phyloP scores from a whole-genome alignment of 345 rosid species.

The Euphorbia peplus region DNA sequence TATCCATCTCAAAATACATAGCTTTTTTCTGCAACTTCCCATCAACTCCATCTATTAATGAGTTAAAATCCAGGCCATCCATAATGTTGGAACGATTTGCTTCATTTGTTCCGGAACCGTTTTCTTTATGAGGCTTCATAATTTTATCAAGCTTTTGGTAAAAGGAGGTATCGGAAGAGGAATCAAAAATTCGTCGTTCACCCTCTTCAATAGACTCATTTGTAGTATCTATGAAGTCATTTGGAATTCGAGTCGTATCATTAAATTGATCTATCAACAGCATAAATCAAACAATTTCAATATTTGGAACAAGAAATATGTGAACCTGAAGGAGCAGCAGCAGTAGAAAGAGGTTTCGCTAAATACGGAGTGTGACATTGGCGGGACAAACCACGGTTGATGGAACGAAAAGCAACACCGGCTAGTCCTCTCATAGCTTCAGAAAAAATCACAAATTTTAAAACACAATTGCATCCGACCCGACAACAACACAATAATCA shows the following conservation, averaged over 20 bases:
- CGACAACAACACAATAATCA: too few relatives aligned
- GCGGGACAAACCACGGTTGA: constrained; percentile 19
- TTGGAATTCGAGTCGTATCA: not conserved
- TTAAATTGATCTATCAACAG: not conserved
- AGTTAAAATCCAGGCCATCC: constrained; percentile 11
- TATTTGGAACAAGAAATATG: not conserved
- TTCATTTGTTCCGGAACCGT: not conserved
- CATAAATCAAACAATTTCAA: not conserved
- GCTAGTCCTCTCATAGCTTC: constrained; percentile 34
- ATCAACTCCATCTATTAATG: constrained; percentile 45
- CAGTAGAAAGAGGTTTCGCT: constrained; percentile 31
- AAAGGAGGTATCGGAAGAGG: constrained; percentile 15
- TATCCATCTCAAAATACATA: constrained; percentile 26
- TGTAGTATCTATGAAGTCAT: not conserved
- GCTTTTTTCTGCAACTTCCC: constrained; percentile 47
- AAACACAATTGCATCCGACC: not conserved
- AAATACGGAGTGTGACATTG: constrained; percentile 21
- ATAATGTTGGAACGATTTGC: not conserved
- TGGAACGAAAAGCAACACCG: constrained; percentile 28
- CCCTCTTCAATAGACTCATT: constrained; percentile 31
- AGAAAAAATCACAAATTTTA: not conserved
- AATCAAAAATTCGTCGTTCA: constrained; percentile 41
- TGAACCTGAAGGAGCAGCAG: constrained; percentile 35
- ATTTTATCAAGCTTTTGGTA: constrained; percentile 16
- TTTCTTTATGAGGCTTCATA: constrained; percentile 1